Base-by-base conservation (phyloP, 441 rosid genomes). In the Erodium trifolium region DNA sequence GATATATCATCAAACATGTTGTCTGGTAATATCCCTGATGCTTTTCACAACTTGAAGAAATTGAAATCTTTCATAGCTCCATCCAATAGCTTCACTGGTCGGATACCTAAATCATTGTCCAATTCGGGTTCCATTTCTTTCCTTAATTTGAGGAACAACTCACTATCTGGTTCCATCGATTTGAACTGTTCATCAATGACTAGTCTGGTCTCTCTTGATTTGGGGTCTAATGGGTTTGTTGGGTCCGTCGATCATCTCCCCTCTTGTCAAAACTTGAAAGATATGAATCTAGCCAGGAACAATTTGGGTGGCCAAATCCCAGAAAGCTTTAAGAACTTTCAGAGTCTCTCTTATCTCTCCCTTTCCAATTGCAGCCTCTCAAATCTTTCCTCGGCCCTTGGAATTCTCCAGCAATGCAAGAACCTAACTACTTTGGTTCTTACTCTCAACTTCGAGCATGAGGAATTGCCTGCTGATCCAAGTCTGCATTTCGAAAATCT, bases 121-220 rank as follows among this genome's bases (percentile, higher is more conserved):
- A 87, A 80, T 73, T 87, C 91, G 2, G 74, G 76, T 0, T 71
- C 77, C 11, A 79, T 92, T 72, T 72, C 69, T 63, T 73, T 78
- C 70, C 87, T 92, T 43, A 86, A 85, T 77, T 71, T 92, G 80
- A 76, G 92, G 84, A 92, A 92, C 75, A 92, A 92, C 70, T 86
- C 96, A 0, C 67, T 92, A 74, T 73, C 35, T 3, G 96, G 91
- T 76, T 63, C 63, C 29, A 70, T 92, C 45, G 7, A 3, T 27
- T 84, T 90, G 70, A 87, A 88, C 53, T 90, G 94, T 75, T 75
- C 87, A 16, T 83, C 86, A 34, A 78, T 92, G 91, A 53, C 68
- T 69, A 68, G 68, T 70, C 79, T 92, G 69, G 76, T 72, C 75
- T 83, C 90, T 72, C 90, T 92, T 75, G 87, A 88, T 83, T 66